Conservation (phyloP, 2,329 filamentous ascomycete species). For the Ophiostoma ulmi region DNA sequence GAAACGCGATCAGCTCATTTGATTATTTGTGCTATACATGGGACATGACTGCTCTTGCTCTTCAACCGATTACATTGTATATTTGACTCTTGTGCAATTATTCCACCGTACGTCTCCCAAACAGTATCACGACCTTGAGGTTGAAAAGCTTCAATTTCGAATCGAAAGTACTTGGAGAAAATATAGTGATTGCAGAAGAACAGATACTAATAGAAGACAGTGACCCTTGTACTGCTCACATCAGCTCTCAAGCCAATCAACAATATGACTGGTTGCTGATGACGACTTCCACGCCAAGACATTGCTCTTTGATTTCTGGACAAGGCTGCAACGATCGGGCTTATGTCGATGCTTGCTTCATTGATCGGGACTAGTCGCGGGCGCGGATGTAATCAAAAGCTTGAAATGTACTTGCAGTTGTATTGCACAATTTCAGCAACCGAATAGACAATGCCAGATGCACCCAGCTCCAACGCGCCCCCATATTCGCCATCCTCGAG, state of each 20-base stretch:
- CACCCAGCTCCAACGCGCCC: background rate
- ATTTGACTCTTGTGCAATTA: too few species aligned
- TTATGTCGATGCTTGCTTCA: background rate
- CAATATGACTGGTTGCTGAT: conserved; percentile 1
- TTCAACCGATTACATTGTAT: too few species aligned
- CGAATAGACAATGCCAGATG: background rate
- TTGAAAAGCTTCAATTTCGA: too few species aligned
- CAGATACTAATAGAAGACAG: too few species aligned
- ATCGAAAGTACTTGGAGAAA: too few species aligned
- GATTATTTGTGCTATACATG: too few species aligned
- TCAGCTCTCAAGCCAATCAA: background rate
- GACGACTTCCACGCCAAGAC: conserved; percentile 2
- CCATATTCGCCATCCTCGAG: background rate
- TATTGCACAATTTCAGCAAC: background rate
- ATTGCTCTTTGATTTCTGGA: background rate
- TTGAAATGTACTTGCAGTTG: background rate
- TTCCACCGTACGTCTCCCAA: too few species aligned
- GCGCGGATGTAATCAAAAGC: background rate
- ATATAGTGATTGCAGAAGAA: too few species aligned
- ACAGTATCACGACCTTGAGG: too few species aligned
- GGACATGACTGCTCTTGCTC: too few species aligned
- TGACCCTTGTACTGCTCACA: background rate
- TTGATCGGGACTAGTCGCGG: background rate
- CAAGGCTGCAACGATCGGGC: conserved; percentile 2
- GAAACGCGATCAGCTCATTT: too few species aligned